Conservation (phyloP, 306 rosid species). For the Acmispon strigosus region DNA sequence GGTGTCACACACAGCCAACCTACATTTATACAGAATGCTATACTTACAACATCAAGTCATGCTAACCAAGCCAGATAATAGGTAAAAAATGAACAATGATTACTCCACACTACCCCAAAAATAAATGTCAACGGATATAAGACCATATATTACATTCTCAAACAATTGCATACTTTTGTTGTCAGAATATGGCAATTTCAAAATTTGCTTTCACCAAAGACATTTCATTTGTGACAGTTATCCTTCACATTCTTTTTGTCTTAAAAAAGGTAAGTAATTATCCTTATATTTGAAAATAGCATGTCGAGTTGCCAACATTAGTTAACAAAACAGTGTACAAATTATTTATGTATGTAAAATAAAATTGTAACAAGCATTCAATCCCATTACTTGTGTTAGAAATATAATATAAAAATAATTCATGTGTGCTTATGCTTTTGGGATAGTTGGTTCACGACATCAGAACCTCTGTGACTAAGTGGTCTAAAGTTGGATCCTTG, state of each 20-base stretch:
- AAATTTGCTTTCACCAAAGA: constrained; percentile 6
- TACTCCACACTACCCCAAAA: neutral
- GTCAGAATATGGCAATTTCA: neutral
- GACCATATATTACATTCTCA: neutral
- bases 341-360: neutral
- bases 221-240: neutral
- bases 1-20: neutral
- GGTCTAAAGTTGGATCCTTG: no score
- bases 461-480: no score
- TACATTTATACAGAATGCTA: neutral
- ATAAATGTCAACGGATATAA: neutral
- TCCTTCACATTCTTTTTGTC: constrained; percentile 3
- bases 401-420: no score
- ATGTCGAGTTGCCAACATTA: neutral
- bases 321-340: neutral
- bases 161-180: neutral
- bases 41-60: neutral
- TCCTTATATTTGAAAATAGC: neutral
- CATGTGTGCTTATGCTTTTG: no score
- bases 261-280: neutral
- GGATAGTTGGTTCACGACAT: no score
- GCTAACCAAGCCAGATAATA: neutral
- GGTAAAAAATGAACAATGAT: neutral
- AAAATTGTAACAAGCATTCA: neutral
- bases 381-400: neutral